A percentile compares a stretch with the other conserved stretches of the same genome.
These are phyloP conservation scores for Coccomyxa sp. DNA, from an alignment of 139 green algal species.

Conservation along the genomic window DNA sequence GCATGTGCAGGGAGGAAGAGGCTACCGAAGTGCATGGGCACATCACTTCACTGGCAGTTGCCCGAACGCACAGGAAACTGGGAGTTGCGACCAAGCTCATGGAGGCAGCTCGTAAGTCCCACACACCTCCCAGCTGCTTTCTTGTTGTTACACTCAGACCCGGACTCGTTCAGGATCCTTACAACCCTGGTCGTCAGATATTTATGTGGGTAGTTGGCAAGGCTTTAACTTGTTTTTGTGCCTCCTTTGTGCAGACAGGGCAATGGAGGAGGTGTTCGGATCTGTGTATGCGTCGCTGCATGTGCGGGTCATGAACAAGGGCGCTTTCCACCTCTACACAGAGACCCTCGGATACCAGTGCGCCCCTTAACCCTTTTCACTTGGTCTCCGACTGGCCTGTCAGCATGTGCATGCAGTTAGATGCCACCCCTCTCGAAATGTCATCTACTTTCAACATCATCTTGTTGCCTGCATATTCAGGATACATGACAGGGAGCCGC, in stretches of 20 bases:
- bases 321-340: slow-evolving; percentile 93
- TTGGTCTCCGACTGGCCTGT: not conserved
- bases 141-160: too few relatives aligned
- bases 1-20: slow-evolving; percentile 83
- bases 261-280: slow-evolving; percentile 93
- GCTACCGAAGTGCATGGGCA: slow-evolving; percentile 81
- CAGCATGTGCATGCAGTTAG: too few relatives aligned
- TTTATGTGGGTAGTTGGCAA: too few relatives aligned
- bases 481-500: slow-evolving; percentile 87
- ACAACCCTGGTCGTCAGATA: too few relatives aligned
- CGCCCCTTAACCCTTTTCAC: not conserved
- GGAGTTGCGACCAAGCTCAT: slow-evolving; percentile 95
- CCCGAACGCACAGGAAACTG: slow-evolving; percentile 92
- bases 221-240: too few relatives aligned
- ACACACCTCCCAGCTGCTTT: not conserved
- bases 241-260: slow-evolving; percentile 57
- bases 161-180: too few relatives aligned
- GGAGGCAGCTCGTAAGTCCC: slow-evolving; percentile 74
- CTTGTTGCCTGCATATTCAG: slow-evolving; percentile 31
- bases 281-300: slow-evolving; percentile 93
- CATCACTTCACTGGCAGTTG: slow-evolving; percentile 96
- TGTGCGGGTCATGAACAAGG: slow-evolving; percentile 93
- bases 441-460: too few relatives aligned
- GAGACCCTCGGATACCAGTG: slow-evolving; percentile 90
- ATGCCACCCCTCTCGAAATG: too few relatives aligned